phyloP scores from a whole-genome alignment of 345 rosid species.

The Dovyalis caffra region DNA sequence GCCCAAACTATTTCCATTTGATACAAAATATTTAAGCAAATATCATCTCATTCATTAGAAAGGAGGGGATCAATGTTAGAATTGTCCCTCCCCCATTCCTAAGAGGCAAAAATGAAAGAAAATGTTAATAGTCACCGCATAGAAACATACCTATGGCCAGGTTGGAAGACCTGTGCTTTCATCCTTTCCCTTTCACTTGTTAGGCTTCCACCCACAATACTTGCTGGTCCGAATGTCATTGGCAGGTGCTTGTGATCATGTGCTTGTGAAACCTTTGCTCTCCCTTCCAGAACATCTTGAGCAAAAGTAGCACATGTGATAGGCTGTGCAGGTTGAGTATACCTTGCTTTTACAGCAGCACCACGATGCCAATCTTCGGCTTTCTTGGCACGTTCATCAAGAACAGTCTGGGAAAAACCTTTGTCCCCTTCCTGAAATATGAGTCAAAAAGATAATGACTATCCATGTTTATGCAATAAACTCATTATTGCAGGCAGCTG shows the following conservation, averaged over 20 bases:
- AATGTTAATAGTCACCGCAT: not conserved
- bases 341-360: conserved; percentile 62
- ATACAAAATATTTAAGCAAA: not conserved
- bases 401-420: conserved; percentile 64
- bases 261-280: conserved; percentile 68
- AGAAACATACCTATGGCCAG: conserved; percentile 58
- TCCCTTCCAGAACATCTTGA: conserved; percentile 94
- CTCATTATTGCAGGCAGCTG: not conserved
- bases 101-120: not conserved
- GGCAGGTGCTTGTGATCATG: conserved; percentile 97
- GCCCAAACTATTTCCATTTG: not conserved
- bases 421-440: conserved; percentile 60
- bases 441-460: not conserved
- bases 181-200: conserved; percentile 82
- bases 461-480: not conserved
- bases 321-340: conserved; percentile 71
- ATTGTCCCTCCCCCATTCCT: not conserved
- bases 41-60: not conserved
- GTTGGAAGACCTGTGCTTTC: conserved; percentile 87
- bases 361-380: conserved; percentile 92
- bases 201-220: conserved; percentile 58
- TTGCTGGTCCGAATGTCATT: conserved; percentile 87
- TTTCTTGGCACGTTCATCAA: conserved; percentile 68
- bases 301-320: conserved; percentile 97
- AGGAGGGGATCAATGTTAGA: not conserved